These are phyloP conservation scores for Actinidia arguta DNA, from an alignment of 179 eudicot species.

Conservation along the genomic window DNA sequence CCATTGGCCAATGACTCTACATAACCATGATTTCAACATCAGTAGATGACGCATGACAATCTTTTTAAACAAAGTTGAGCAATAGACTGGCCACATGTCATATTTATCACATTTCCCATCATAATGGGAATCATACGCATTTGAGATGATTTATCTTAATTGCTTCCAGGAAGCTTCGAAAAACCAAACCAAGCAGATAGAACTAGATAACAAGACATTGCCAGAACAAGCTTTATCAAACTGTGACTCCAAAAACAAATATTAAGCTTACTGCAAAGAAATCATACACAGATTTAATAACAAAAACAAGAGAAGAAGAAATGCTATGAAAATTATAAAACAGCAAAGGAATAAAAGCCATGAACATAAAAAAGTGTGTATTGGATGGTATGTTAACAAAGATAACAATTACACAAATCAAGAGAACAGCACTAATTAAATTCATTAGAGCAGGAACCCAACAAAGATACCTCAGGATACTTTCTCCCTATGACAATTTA, in stretches of 20 bases:
- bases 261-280: background rate
- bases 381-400: background rate
- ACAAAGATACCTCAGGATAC: background rate
- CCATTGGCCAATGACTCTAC: too few species aligned
- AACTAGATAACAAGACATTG: background rate
- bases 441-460: background rate
- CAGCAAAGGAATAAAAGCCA: background rate
- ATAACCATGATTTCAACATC: background rate
- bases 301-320: background rate
- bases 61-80: background rate
- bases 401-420: background rate
- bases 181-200: background rate
- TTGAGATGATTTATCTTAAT: background rate
- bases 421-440: constrained; percentile 5
- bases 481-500: background rate
- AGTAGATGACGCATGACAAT: background rate
- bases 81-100: background rate
- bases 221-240: background rate
- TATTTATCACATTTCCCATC: background rate
- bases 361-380: background rate
- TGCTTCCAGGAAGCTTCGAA: background rate
- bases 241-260: background rate
- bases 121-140: background rate
- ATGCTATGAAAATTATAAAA: background rate
- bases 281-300: background rate